A percentile compares a stretch with the other conserved stretches of the same genome.
Evolutionary conservation across 306 rosid species (phyloP).

Genomic region (Morella rubra): DNA sequence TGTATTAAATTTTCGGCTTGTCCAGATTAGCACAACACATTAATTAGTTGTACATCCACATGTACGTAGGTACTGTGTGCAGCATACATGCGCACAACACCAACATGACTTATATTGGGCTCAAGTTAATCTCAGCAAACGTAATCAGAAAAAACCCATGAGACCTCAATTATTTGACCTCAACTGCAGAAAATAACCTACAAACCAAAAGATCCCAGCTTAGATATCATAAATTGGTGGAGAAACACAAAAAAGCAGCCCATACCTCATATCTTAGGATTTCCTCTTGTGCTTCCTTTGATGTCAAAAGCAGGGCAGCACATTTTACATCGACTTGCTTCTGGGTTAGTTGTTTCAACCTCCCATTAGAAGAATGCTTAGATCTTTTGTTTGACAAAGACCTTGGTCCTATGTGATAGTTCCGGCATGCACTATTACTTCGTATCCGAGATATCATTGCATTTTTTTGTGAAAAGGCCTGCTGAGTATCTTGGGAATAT

Average conservation of each 20-base stretch:
- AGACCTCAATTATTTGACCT: not conserved
- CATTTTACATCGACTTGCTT: conserved; percentile 69
- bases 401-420: conserved; percentile 60
- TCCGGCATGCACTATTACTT: conserved; percentile 62
- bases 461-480: conserved; percentile 52
- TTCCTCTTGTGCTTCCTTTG: conserved; percentile 82
- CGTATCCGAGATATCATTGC: conserved; percentile 72
- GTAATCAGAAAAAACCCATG: not conserved
- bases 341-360: conserved; percentile 49
- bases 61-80: too few relatives aligned
- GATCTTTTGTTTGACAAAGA: conserved; percentile 61
- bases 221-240: not conserved
- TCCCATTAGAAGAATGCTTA: conserved; percentile 55
- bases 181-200: not conserved
- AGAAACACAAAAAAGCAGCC: not conserved
- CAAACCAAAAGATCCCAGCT: not conserved
- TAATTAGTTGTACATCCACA: too few relatives aligned
- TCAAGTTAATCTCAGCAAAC: not conserved
- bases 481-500: conserved; percentile 49
- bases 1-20: too few relatives aligned
- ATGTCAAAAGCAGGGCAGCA: conserved; percentile 58
- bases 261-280: conserved; percentile 68
- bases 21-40: too few relatives aligned
- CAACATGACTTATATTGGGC: not conserved
- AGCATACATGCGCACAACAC: not conserved